phyloP scores from a whole-genome alignment of 169 alveolate genomes.

The Cryptosporidium felis region DNA sequence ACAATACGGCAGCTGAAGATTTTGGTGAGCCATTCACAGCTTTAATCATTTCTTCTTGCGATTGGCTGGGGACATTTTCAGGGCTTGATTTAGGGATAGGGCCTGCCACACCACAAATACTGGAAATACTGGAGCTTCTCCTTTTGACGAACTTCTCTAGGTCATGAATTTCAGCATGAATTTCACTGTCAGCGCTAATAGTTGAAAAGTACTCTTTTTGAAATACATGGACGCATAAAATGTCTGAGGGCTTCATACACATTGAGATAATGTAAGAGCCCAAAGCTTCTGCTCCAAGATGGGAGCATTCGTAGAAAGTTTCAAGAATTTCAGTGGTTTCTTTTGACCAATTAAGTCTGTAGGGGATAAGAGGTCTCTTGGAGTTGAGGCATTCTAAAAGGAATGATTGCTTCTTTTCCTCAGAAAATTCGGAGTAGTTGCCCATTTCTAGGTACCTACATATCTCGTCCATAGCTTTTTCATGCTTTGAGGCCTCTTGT shows the following conservation, averaged over 20 bases:
- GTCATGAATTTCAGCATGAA: slow-evolving; percentile 46
- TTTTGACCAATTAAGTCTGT: slow-evolving; percentile 75
- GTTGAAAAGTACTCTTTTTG: slow-evolving; percentile 73
- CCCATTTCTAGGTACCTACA: slow-evolving; percentile 75
- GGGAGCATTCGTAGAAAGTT: slow-evolving; percentile 79
- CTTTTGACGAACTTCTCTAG: slow-evolving; percentile 28
- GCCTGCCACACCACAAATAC: neutral
- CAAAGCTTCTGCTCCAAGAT: slow-evolving; percentile 80
- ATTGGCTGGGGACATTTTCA: neutral
- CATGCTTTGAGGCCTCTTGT: slow-evolving; percentile 83
- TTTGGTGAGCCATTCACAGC: slow-evolving; percentile 22
- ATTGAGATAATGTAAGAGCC: slow-evolving; percentile 84
- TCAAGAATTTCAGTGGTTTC: slow-evolving; percentile 77
- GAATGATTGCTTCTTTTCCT: slow-evolving; percentile 75
- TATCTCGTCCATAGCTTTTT: slow-evolving; percentile 76
- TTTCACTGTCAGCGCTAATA: slow-evolving; percentile 64
- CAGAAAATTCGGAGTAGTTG: slow-evolving; percentile 76
- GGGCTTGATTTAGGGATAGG: neutral
- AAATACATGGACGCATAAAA: slow-evolving; percentile 79
- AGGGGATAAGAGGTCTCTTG: slow-evolving; percentile 78
- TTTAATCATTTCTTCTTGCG: neutral
- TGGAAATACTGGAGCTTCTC: neutral
- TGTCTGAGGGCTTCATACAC: slow-evolving; percentile 84
- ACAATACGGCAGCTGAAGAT: slow-evolving; percentile 53
- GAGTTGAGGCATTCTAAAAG: slow-evolving; percentile 74